A percentile compares a stretch with the other conserved stretches of the same genome.
Conservation (phyloP, 768 basidiomycete species). For the Rossbeevera mucosa region DNA sequence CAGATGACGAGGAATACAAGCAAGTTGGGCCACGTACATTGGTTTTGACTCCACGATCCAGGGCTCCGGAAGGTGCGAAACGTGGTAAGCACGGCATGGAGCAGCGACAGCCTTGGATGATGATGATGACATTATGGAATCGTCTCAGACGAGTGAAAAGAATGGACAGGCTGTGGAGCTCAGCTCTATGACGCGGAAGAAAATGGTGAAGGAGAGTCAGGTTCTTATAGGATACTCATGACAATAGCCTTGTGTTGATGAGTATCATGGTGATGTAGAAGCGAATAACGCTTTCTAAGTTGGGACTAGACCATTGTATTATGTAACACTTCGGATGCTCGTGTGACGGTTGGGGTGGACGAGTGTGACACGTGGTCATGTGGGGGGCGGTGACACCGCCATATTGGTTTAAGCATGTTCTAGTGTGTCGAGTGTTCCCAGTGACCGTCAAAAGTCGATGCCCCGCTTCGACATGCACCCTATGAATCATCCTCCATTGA, state of each 20-base stretch:
- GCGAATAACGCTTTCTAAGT: conserved; percentile 18
- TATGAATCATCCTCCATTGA: conserved; percentile 15
- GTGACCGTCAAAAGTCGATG: background rate
- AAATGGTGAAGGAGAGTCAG: background rate
- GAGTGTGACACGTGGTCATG: background rate
- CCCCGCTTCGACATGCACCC: conserved; percentile 3
- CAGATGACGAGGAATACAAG: background rate
- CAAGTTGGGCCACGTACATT: conserved; percentile 13
- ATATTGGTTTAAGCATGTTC: too few species aligned
- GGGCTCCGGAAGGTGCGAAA: conserved; percentile 16
- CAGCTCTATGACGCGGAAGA: conserved; percentile 10
- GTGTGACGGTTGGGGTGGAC: too few species aligned
- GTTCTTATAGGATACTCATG: conserved; percentile 17
- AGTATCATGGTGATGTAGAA: background rate
- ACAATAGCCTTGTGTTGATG: conserved; percentile 16
- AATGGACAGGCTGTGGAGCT: conserved; percentile 17
- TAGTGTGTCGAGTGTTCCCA: too few species aligned
- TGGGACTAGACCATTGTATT: conserved; percentile 8
- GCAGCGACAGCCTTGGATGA: conserved; percentile 2
- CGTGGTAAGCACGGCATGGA: conserved; percentile 13
- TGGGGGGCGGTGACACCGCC: too few species aligned
- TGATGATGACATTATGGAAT: conserved; percentile 9
- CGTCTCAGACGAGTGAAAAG: conserved; percentile 27
- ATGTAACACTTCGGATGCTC: background rate
- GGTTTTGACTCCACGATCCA: conserved; percentile 26